phyloP scores from a whole-genome alignment of 2,329 filamentous ascomycete genomes.

The Aspergillus pseudoviridinutans region DNA sequence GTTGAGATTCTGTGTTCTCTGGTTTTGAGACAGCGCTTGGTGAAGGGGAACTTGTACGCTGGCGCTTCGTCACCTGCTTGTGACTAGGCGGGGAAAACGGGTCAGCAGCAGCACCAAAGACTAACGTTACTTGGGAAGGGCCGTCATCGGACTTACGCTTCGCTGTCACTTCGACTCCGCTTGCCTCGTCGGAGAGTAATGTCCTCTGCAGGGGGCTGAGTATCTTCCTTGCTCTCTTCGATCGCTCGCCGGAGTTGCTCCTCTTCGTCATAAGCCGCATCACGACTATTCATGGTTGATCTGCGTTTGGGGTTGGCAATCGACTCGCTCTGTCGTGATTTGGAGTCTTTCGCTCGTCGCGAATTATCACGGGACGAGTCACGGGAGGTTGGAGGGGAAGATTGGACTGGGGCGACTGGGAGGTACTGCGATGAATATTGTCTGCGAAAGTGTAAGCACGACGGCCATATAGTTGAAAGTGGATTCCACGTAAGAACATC shows the following conservation, averaged over 20 bases:
- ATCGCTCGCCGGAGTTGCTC: constrained; percentile 84
- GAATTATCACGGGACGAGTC: constrained; percentile 40
- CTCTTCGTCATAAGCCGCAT: constrained; percentile 93
- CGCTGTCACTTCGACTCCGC: constrained; percentile 81
- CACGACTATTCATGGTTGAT: constrained; percentile 95
- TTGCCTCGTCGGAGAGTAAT: constrained; percentile 65
- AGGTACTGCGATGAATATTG: constrained; percentile 62
- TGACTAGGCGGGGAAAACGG: constrained; percentile 52
- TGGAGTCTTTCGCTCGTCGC: constrained; percentile 38
- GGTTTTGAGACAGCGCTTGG: constrained; percentile 54
- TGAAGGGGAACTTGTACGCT: constrained; percentile 75
- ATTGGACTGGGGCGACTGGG: constrained; percentile 51
- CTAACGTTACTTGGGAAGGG: constrained; percentile 7
- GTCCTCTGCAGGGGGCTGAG: constrained; percentile 52
- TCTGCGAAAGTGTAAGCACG: constrained; percentile 42
- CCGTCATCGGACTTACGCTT: constrained; percentile 66
- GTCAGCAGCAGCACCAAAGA: constrained; percentile 20
- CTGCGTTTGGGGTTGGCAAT: constrained; percentile 70
- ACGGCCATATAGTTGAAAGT: constrained; percentile 9
- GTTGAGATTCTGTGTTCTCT: constrained; percentile 43
- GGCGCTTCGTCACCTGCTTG: constrained; percentile 69
- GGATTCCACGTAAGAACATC: background rate
- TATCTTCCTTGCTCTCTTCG: constrained; percentile 89
- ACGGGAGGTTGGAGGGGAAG: constrained; percentile 42
- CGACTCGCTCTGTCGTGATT: constrained; percentile 49